Evolutionary conservation across 495 filamentous ascomycete genomes (phyloP).

Genomic region (Annulohypoxylon moriforme): DNA sequence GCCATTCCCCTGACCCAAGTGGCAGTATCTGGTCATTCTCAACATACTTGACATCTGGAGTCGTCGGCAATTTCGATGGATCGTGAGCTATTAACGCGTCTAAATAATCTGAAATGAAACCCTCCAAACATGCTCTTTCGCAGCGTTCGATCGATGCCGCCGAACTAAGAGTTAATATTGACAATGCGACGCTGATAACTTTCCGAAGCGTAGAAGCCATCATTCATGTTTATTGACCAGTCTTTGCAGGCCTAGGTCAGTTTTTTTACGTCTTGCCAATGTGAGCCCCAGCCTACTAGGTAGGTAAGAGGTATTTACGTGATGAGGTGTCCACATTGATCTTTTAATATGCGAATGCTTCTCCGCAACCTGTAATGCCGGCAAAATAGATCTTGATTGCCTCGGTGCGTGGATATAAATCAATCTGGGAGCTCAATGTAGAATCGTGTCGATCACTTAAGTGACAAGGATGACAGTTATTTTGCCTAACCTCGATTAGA

Average conservation of each 20-base stretch:
- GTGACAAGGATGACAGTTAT: constrained; percentile 26
- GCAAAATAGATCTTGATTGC: constrained; percentile 29
- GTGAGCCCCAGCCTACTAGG: background rate
- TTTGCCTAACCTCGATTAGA: constrained; percentile 28
- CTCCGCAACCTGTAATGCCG: constrained; percentile 32
- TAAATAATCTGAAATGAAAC: constrained; percentile 34
- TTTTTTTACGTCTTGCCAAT: constrained; percentile 2
- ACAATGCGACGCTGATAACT: constrained; percentile 8
- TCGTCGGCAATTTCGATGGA: constrained; percentile 33
- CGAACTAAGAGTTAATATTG: constrained; percentile 13
- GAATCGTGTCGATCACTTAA: constrained; percentile 12
- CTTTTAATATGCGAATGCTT: constrained; percentile 8
- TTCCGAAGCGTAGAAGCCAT: constrained; percentile 20
- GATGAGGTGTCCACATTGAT: background rate
- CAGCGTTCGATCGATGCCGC: constrained; percentile 14
- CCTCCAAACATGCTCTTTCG: constrained; percentile 36
- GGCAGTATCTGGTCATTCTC: constrained; percentile 43
- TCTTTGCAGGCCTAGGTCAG: background rate
- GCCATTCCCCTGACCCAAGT: constrained; percentile 42
- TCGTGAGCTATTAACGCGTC: constrained; percentile 39
- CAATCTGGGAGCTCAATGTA: background rate
- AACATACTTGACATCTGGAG: constrained; percentile 37
- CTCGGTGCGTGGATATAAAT: constrained; percentile 15
- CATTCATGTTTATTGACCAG: background rate
- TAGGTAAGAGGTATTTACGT: background rate